Percentiles rank a stretch among this genome's conserved stretches.
These are phyloP conservation scores for Skeletonema tropicum DNA, from an alignment of 108 stramenopile genomes.

Conservation along the genomic window DNA sequence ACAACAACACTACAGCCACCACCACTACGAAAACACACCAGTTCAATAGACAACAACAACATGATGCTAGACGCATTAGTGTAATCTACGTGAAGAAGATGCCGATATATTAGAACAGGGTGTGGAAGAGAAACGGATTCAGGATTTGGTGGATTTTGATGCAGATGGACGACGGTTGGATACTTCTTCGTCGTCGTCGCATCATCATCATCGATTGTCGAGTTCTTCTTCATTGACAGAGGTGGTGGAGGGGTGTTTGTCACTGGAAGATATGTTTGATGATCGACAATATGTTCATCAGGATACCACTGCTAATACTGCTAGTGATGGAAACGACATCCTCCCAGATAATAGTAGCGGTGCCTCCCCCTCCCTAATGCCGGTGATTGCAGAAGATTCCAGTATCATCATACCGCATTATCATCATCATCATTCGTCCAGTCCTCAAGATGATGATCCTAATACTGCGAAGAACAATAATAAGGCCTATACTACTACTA, in stretches of 20 bases:
- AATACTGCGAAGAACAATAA: not conserved
- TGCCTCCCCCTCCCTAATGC: slow-evolving; percentile 1
- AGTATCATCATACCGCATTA: slow-evolving; percentile 15
- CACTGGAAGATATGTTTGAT: not conserved
- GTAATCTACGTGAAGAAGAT: slow-evolving; percentile 36
- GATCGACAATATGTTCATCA: not conserved
- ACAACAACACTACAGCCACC: not conserved
- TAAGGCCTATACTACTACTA: not conserved
- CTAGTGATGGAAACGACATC: not conserved
- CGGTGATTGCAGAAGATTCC: slow-evolving; percentile 20
- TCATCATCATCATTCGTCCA: not conserved
- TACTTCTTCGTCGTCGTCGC: slow-evolving; percentile 6
- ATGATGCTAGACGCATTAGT: not conserved
- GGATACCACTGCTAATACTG: not conserved
- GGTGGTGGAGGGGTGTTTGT: not conserved
- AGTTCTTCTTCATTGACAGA: slow-evolving; percentile 14
- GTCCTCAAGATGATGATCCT: not conserved
- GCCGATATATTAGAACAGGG: slow-evolving; percentile 51
- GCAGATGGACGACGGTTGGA: slow-evolving; percentile 29
- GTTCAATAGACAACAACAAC: not conserved
- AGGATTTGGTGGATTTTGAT: slow-evolving; percentile 38
- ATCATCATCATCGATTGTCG: slow-evolving; percentile 11
- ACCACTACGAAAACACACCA: not conserved
- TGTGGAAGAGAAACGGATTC: slow-evolving; percentile 36
- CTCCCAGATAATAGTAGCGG: not conserved